Evolutionary conservation across 2,329 filamentous ascomycete genomes (phyloP).

Genomic region (Fusarium chaquense): DNA sequence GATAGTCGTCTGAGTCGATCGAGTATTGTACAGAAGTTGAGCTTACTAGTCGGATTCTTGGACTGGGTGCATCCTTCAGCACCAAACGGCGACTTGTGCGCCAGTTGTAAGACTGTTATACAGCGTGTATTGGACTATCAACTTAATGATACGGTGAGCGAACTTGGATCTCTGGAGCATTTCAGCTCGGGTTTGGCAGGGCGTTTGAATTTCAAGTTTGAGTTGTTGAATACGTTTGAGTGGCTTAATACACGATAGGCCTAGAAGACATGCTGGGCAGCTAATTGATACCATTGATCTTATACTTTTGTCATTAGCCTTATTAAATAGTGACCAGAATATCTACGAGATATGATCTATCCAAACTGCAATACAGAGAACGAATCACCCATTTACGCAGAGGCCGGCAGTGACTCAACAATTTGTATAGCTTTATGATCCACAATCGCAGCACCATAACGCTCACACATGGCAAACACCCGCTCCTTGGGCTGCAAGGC

Average conservation of each 20-base stretch:
- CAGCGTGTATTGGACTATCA: slow-evolving; percentile 22
- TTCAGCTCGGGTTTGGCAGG: slow-evolving; percentile 2
- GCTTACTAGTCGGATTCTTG: slow-evolving; percentile 7
- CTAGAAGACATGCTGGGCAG: too few species aligned
- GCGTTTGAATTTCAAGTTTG: slow-evolving; percentile 17
- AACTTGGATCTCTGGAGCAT: neutral
- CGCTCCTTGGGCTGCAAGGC: slow-evolving; percentile 5
- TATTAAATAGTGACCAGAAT: too few species aligned
- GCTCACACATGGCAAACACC: slow-evolving; percentile 21
- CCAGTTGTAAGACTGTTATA: slow-evolving; percentile 19
- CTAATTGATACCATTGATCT: too few species aligned
- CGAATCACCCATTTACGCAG: neutral
- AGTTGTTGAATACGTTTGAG: slow-evolving; percentile 16
- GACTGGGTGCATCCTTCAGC: slow-evolving; percentile 26
- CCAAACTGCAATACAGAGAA: rapidly evolving
- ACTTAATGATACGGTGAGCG: neutral
- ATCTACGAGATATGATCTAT: too few species aligned
- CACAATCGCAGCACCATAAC: slow-evolving; percentile 8
- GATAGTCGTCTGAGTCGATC: slow-evolving; percentile 4
- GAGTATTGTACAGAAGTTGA: slow-evolving; percentile 9
- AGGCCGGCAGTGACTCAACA: neutral
- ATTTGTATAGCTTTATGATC: slow-evolving; percentile 18
- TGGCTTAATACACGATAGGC: slow-evolving; percentile 1
- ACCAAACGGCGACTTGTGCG: slow-evolving; percentile 1
- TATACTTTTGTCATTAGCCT: too few species aligned